Evolutionary conservation across 306 rosid genomes (phyloP).

Genomic region (peach (Prunus persica)): Prunus_persica_NCBIv2 NC_034016.1:1581001-1581500

Average conservation of each 20-base stretch:
- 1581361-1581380: slow-evolving; percentile 97
- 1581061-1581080: background rate
- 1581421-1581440: slow-evolving; percentile 20
- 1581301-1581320: slow-evolving; percentile 18
- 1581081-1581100: background rate
- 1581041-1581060: background rate
- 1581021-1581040: background rate
- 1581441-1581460: background rate
- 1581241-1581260: background rate
- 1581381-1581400: slow-evolving; percentile 99
- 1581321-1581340: slow-evolving; percentile 72
- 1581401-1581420: slow-evolving; percentile 47
- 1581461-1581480: slow-evolving; percentile 7
- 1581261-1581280: background rate
- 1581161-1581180: background rate
- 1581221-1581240: background rate
- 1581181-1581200: background rate
- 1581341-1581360: slow-evolving; percentile 90
- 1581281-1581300: background rate
- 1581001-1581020: background rate
- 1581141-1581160: background rate
- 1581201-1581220: background rate
- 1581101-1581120: background rate
- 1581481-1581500: slow-evolving; percentile 65
- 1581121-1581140: background rate